Base-by-base conservation (phyloP, 2,329 filamentous ascomycete genomes). In the Neofusicoccum cordaticola region DNA sequence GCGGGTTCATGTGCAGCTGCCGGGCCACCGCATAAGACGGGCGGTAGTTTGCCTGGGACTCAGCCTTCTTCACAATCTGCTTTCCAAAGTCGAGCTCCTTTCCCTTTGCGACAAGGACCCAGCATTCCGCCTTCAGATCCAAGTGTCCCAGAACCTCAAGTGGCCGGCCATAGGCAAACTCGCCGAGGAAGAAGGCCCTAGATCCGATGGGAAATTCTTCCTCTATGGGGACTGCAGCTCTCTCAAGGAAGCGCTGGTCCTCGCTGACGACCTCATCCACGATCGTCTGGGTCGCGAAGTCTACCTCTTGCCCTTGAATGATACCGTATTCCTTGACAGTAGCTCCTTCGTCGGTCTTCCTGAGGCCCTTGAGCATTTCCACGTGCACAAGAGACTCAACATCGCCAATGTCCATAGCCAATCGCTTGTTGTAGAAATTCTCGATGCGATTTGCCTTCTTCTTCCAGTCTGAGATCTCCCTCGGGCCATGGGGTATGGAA, bases 351-450 rank as follows among this genome's bases (percentile, higher is more conserved):
- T 97, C 93, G 0, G 91, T 96, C 82, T 96, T 97, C 71, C 85
- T 85, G 67, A 99, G 83, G 22, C 96, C 95, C 77, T 92, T 96
- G 63, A 99, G 86, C 85, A 97, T 95, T 69, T 97, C 91, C 42
- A 99, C 93, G 68, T 96, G 90, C 35, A 97, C 87, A 70, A 98
- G 83, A 27, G 93, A 91, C 73, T 99, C 94, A 5, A 98, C 91
- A 22, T 88, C 82, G 47, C 94, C 93, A 67, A 93, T 93, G 58
- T 93, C 85, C 74, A 96, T 92, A 51, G 92, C 96, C 58, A 99
- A 85, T 51, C 93, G 88, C 79, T 95, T 97, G 79, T 90, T 94
- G 79, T 99, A 97, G 73, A 86, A 88, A 61, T 85, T 89, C 76
- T 98, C 94, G 66, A 97, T 91, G 65, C 88, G 88, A 42, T 89